Evolutionary conservation across 164 flowering plant species (phyloP).

Genomic region (Malania oleifera): DNA sequence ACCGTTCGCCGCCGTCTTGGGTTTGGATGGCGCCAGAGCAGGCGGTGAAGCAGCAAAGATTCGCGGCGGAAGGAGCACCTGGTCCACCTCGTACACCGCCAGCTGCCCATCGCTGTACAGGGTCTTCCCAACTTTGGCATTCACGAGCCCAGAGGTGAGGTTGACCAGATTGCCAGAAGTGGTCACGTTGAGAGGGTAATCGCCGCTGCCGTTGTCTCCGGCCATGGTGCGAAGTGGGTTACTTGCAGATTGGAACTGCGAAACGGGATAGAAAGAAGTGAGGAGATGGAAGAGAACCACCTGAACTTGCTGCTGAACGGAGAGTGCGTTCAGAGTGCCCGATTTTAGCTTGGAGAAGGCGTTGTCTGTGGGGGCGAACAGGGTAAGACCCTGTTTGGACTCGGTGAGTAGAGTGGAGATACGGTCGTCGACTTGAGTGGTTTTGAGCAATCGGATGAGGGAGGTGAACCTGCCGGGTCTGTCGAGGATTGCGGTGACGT

Average conservation of each 20-base stretch:
- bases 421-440: constrained; percentile 1
- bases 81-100: neutral
- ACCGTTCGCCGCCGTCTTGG: neutral
- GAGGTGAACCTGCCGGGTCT: neutral
- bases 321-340: neutral
- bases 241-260: neutral
- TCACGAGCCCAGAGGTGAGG: neutral
- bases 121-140: neutral
- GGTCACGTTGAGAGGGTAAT: neutral
- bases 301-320: constrained; percentile 1
- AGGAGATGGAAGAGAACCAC: constrained; percentile 1
- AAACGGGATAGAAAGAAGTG: neutral
- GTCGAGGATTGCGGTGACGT: constrained; percentile 5
- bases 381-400: neutral
- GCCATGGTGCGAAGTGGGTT: neutral
- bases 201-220: neutral
- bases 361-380: neutral
- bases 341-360: neutral
- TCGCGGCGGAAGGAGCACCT: neutral
- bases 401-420: neutral
- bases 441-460: neutral
- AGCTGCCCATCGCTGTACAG: neutral
- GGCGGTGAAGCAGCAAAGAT: neutral
- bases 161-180: neutral
- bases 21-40: neutral